Base-by-base conservation (phyloP, 345 rosid genomes). In the Gossypium anomalum region DNA sequence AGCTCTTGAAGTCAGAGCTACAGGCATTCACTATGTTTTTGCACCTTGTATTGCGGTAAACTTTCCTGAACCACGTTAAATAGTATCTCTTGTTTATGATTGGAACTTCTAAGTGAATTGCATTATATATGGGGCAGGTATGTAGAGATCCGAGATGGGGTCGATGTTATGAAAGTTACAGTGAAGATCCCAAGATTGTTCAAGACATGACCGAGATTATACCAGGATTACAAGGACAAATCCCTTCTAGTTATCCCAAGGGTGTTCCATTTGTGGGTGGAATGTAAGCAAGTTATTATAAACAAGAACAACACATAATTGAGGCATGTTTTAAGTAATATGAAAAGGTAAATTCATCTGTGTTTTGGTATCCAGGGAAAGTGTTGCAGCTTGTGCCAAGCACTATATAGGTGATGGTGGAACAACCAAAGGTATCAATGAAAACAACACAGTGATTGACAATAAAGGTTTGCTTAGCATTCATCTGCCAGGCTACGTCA, bases 1-100 rank as follows among this genome's bases (percentile, higher is more conserved):
- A n/a, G 99, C 99, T 7, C 89, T 86, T 15, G 98, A 95, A 91
- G 92, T 90, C 13, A 82, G 90, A 75, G 98, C 98, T 0, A 95
- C 98, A 0, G 97, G 98, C 64, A 89, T 95, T 65, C 88, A 81
- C 17, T 93, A 89, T 63, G 87, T 68, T 43, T 95, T 95, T 65
- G 98, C 98, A 12, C 99, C 98, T 69, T 93, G 97, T 79, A 83
- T 93, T 9, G 98, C 97, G 80, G 99, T 93, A 59, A 59, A 59
- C 25, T 13, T 59, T 23, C 34, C 34, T 9, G 2, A 58, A 11
- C 29, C 62, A 9, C 2, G 15, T 58, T 58, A 58, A 57, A 58
- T 10, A 45, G 1, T 45, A 58, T 58, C 52, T 48, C 52, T 48
- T 11, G 52, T 13, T 48, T 48, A 48, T 48, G 17, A 48, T 48